Conservation (phyloP, 495 filamentous ascomycete genomes). For the Rostrohypoxylon terebratum region DNA sequence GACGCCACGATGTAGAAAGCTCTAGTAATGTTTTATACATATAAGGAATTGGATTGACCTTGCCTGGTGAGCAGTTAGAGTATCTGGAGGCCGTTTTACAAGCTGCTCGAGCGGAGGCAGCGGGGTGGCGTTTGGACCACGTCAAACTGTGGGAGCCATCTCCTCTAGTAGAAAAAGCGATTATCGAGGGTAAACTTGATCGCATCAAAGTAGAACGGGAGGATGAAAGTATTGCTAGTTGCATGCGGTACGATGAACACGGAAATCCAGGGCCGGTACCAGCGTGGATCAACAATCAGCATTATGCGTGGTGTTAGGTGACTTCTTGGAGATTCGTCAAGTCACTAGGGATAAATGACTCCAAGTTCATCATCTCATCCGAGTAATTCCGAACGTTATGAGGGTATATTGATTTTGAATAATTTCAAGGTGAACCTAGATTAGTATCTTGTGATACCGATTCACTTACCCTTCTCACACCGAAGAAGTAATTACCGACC, state of each 20-base stretch:
- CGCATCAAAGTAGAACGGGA: conserved; percentile 42
- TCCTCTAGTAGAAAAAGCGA: conserved; percentile 26
- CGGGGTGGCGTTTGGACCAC: conserved; percentile 37
- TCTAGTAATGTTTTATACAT: conserved; percentile 72
- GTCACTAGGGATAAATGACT: too few relatives aligned
- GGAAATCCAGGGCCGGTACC: conserved; percentile 57
- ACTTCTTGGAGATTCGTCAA: background rate
- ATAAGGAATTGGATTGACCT: conserved; percentile 57
- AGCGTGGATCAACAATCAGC: conserved; percentile 81
- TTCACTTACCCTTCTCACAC: conserved; percentile 67
- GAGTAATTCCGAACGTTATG: too few relatives aligned
- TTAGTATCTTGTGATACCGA: conserved; percentile 4
- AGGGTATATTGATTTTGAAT: background rate
- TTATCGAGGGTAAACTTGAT: conserved; percentile 34
- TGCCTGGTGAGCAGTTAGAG: conserved; percentile 13
- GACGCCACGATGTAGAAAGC: conserved; percentile 23
- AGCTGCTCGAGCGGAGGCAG: conserved; percentile 44
- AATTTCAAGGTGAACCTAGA: too few relatives aligned
- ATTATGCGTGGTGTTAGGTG: conserved; percentile 78
- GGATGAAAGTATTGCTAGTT: conserved; percentile 48
- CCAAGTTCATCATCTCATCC: too few relatives aligned
- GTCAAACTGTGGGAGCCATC: conserved; percentile 51
- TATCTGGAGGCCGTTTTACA: conserved; percentile 30
- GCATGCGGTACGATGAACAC: conserved; percentile 47
- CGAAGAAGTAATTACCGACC: conserved; percentile 98